Conservation (phyloP, 257 asterid genomes). For the Nicotiana knightiana region DNA sequence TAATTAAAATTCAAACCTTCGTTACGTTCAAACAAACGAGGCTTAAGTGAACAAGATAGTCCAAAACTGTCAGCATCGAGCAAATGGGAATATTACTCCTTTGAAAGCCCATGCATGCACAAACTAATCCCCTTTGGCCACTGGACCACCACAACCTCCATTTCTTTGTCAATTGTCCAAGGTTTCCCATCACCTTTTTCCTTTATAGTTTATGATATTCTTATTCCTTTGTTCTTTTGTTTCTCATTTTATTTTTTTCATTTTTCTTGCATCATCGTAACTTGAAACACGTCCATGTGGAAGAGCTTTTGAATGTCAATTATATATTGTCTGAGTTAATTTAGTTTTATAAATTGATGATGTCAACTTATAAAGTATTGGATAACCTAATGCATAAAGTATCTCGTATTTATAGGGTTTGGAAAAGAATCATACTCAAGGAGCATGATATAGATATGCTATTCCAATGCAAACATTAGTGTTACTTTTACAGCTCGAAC, state of each 20-base stretch:
- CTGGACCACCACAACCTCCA: not conserved
- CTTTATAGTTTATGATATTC: too few relatives aligned
- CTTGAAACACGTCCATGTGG: not conserved
- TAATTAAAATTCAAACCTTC: too few relatives aligned
- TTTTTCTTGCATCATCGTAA: not conserved
- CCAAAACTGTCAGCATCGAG: not conserved
- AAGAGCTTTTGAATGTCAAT: not conserved
- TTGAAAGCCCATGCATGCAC: slow-evolving; percentile 4
- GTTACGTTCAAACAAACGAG: too few relatives aligned
- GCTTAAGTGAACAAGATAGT: not conserved
- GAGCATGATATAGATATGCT: too few relatives aligned
- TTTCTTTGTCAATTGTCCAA: not conserved
- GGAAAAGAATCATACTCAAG: too few relatives aligned
- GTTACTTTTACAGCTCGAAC: too few relatives aligned
- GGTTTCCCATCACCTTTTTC: not conserved
- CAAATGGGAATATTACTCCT: not conserved
- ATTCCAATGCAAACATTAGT: too few relatives aligned
- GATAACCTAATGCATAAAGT: too few relatives aligned
- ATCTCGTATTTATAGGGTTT: too few relatives aligned
- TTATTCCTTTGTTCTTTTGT: not conserved
- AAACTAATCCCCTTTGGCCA: not conserved
- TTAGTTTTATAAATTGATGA: not conserved
- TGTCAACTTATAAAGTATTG: too few relatives aligned
- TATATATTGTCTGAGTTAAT: not conserved
- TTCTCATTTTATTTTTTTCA: too few relatives aligned